Evolutionary conservation across 768 basidiomycete species (phyloP).

Genomic region (Jaapia argillacea): DNA sequence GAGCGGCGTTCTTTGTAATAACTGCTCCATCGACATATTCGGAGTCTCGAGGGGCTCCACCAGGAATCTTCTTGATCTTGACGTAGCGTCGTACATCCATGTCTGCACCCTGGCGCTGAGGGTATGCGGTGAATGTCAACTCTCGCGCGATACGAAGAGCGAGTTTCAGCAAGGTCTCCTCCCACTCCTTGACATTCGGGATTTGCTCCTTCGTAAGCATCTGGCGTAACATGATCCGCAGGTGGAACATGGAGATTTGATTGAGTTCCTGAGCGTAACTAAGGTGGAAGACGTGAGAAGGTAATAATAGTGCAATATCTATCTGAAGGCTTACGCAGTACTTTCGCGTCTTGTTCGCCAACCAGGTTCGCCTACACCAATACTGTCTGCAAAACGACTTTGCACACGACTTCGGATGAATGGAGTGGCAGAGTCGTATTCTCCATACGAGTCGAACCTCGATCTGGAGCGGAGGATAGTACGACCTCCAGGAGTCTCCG

Average conservation of each 20-base stretch:
- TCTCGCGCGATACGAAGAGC: slow-evolving; percentile 82
- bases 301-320: too few species aligned
- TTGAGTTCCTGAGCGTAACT: slow-evolving; percentile 84
- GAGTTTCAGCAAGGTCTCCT: slow-evolving; percentile 69
- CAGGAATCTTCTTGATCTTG: slow-evolving; percentile 98
- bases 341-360: slow-evolving; percentile 88
- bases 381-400: slow-evolving; percentile 53
- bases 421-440: slow-evolving; percentile 63
- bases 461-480: slow-evolving; percentile 42
- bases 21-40: slow-evolving; percentile 97
- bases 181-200: slow-evolving; percentile 82
- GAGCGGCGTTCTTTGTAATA: slow-evolving; percentile 96
- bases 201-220: slow-evolving; percentile 78
- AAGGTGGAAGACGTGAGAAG: slow-evolving; percentile 3
- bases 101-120: slow-evolving; percentile 77
- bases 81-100: slow-evolving; percentile 95
- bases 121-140: slow-evolving; percentile 62
- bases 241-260: slow-evolving; percentile 77
- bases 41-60: slow-evolving; percentile 83
- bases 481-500: slow-evolving; percentile 44
- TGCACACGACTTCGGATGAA: slow-evolving; percentile 82
- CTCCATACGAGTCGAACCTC: slow-evolving; percentile 62
- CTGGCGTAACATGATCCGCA: slow-evolving; percentile 86
- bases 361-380: slow-evolving; percentile 49
- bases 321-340: slow-evolving; percentile 58